Base-by-base conservation (phyloP, 441 rosid species). In the Brassica balearica region DNA sequence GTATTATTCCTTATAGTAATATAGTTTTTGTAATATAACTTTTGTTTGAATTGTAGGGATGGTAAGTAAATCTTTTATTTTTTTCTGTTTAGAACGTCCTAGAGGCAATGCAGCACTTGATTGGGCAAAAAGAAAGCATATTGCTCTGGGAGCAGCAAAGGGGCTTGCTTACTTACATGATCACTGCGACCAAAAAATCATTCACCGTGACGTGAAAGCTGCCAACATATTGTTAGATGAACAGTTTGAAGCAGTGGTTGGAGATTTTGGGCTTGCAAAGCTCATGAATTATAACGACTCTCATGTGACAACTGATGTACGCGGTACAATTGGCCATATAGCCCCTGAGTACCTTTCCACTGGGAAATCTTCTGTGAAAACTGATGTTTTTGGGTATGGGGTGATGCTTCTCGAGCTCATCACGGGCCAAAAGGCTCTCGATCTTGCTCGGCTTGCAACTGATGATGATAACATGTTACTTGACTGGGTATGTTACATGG, bases 111-210 rank as follows among this genome's bases (percentile, higher is more conserved):
- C 61, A 56, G 23, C 61, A 17, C 61, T 56, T 56, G 61, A 76
- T 80, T 89, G 93, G 91, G 17, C 81, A 12, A 77, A 73, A 41
- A 41, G 48, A 41, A 48, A n/a, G 55, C 55, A 48, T 48, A 48
- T 12, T 48, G 55, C 55, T 48, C n/a, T 48, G 55, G 55, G 55
- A 48, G 55, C 55, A 48, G 7, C 55, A 48, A 48, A 7, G 17
- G 55, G 55, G 55, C 7, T 48, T 48, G n/a, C 55, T 2, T 48
- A n/a, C 5, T n/a, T 48, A n/a, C 55, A 48, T 12, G 55, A 48
- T n/a, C 55, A 48, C 5, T 48, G 15, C 55, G 55, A 48, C 17
- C 55, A 48, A 6, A 48, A 11, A 11, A 48, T 48, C 17, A 48
- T 48, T 12, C 55, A 48, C 55, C n/a, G 14, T 6, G 55, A 48